Percentiles rank a stretch among this genome's conserved stretches.
phyloP scores from a whole-genome alignment of 176 grass and related monocot genomes.

The Avena insularis region DNA sequence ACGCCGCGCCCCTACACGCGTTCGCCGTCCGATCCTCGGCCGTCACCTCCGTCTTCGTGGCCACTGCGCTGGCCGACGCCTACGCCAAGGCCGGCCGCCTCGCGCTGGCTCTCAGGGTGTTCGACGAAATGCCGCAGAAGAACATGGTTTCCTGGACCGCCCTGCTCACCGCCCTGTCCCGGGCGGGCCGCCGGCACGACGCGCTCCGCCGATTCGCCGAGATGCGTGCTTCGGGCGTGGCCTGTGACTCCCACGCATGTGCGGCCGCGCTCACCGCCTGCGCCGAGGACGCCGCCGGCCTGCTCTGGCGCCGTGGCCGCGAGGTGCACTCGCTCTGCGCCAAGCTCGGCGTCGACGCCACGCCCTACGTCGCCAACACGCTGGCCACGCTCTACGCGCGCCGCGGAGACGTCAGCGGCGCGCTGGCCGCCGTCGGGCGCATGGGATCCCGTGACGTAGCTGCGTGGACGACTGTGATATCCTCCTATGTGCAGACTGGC shows the following conservation, averaged over 20 bases:
- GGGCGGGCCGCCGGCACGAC: slow-evolving; percentile 49
- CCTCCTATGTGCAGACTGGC: too few relatives aligned
- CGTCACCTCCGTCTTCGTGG: slow-evolving; percentile 50
- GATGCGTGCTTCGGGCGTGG: slow-evolving; percentile 30
- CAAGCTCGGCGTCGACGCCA: slow-evolving; percentile 55
- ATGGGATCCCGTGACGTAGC: slow-evolving; percentile 20
- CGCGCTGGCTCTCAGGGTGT: slow-evolving; percentile 38
- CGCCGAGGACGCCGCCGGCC: too few relatives aligned
- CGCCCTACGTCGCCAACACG: slow-evolving; percentile 64
- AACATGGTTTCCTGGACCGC: slow-evolving; percentile 72
- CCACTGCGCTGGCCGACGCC: slow-evolving; percentile 58
- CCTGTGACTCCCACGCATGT: too few relatives aligned
- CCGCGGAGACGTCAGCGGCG: slow-evolving; percentile 20
- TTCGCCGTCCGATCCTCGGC: slow-evolving; percentile 49
- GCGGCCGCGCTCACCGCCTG: too few relatives aligned
- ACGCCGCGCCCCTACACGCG: slow-evolving; percentile 52
- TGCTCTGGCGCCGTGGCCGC: slow-evolving; percentile 43
- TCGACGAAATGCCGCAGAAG: slow-evolving; percentile 59
- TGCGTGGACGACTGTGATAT: too few relatives aligned
- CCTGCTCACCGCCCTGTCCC: slow-evolving; percentile 57
- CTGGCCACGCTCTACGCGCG: slow-evolving; percentile 59
- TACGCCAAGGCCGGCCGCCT: slow-evolving; percentile 58
- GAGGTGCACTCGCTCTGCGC: slow-evolving; percentile 59
- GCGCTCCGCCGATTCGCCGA: slow-evolving; percentile 60
- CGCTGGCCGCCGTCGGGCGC: slow-evolving; percentile 40